phyloP scores from a whole-genome alignment of 345 rosid species.

The Trapa incisa region DNA sequence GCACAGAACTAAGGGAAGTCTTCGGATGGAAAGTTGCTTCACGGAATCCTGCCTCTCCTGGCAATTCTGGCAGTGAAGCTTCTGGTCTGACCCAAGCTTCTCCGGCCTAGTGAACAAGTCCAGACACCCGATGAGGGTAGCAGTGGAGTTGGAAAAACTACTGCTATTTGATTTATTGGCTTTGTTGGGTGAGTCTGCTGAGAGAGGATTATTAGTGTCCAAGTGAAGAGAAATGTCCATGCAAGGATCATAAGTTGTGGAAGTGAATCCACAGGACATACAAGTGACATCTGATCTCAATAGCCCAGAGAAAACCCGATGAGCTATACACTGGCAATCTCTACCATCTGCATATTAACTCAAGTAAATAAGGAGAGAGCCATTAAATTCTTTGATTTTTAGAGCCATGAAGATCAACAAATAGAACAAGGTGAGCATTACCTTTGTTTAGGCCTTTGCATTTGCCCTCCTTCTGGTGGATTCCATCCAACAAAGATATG shows the following conservation, averaged over 20 bases:
- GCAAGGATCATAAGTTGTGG: slow-evolving; percentile 85
- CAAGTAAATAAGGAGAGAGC: background rate
- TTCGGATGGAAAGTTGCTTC: slow-evolving; percentile 81
- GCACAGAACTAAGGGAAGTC: slow-evolving; percentile 75
- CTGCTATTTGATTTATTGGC: slow-evolving; percentile 23
- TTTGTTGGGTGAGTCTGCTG: slow-evolving; percentile 21
- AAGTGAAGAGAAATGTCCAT: slow-evolving; percentile 81
- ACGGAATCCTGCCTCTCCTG: slow-evolving; percentile 61
- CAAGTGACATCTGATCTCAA: slow-evolving; percentile 88
- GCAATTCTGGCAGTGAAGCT: slow-evolving; percentile 72
- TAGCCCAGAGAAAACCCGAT: slow-evolving; percentile 79
- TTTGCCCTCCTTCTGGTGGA: slow-evolving; percentile 75
- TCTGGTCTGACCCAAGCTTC: slow-evolving; percentile 82
- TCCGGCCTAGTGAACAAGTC: slow-evolving; percentile 73
- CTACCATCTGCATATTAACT: slow-evolving; percentile 36
- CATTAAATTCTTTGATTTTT: background rate
- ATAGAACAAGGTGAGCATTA: slow-evolving; percentile 13
- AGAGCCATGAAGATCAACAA: background rate
- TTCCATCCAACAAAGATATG: slow-evolving; percentile 71
- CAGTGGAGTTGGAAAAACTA: slow-evolving; percentile 15
- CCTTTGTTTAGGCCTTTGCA: slow-evolving; percentile 35
- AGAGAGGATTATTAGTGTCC: slow-evolving; percentile 27
- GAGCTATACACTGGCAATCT: slow-evolving; percentile 80
- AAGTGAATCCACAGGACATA: slow-evolving; percentile 72
- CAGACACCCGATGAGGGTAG: slow-evolving; percentile 70